These are phyloP conservation scores for Echites panduratus DNA, from an alignment of 257 asterid genomes.

Conservation along the genomic window DNA sequence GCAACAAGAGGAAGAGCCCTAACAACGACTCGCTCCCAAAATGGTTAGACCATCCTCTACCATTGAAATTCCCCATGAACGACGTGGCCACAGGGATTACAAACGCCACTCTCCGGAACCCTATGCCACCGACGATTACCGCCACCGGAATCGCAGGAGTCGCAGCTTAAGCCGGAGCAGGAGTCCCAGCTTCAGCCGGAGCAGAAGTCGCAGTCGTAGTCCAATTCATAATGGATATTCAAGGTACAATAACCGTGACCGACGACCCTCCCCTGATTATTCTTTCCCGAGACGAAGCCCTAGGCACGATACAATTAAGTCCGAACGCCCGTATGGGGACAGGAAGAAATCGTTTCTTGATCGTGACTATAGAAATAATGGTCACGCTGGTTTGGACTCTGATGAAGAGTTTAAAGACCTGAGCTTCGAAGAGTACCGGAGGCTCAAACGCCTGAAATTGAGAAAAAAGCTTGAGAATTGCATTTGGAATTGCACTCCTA, in stretches of 20 bases:
- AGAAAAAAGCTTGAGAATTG: slow-evolving; percentile 46
- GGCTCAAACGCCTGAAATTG: slow-evolving; percentile 76
- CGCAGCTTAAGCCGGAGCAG: slow-evolving; percentile 24
- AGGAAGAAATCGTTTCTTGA: slow-evolving; percentile 46
- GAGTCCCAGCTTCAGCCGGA: slow-evolving; percentile 19
- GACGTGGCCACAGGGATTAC: slow-evolving; percentile 17
- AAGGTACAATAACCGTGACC: slow-evolving; percentile 30
- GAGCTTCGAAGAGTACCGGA: slow-evolving; percentile 66
- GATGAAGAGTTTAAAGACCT: slow-evolving; percentile 81
- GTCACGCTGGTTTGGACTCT: slow-evolving; percentile 46
- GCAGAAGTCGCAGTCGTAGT: slow-evolving; percentile 31
- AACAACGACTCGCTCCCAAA: too few relatives aligned
- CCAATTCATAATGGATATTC: slow-evolving; percentile 35
- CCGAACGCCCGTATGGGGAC: slow-evolving; percentile 23
- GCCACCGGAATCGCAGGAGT: slow-evolving; percentile 27
- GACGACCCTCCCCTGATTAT: slow-evolving; percentile 67
- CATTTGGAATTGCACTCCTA: slow-evolving; percentile 84
- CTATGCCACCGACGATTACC: slow-evolving; percentile 11
- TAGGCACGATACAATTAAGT: slow-evolving; percentile 24
- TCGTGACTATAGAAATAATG: slow-evolving; percentile 52
- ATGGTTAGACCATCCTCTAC: slow-evolving; percentile 70
- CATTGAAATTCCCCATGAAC: slow-evolving; percentile 49
- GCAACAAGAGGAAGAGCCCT: too few relatives aligned
- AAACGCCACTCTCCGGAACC: slow-evolving; percentile 39
- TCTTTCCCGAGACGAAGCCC: slow-evolving; percentile 39